Percentiles rank a stretch among this genome's conserved stretches.
phyloP scores from a whole-genome alignment of 1,284 basidiomycete species.

The Ganoderma boninense region DNA sequence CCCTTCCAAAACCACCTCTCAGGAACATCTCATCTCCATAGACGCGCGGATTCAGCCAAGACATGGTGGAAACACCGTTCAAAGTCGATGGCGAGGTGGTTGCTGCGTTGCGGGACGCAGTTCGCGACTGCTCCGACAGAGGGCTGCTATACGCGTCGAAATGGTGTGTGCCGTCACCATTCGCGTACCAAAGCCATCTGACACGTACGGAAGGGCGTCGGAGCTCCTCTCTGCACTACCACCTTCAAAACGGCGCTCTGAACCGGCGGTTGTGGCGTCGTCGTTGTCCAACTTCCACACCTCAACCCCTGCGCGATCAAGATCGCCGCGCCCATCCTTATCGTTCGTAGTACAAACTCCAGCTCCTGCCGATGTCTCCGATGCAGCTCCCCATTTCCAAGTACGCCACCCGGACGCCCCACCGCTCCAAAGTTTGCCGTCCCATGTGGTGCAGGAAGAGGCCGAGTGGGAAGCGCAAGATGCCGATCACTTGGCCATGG shows the following conservation, averaged over 20 bases:
- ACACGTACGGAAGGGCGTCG: constrained; percentile 59
- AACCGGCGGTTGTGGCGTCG: constrained; percentile 33
- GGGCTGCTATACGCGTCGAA: constrained; percentile 63
- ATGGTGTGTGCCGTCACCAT: constrained; percentile 59
- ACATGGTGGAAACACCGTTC: constrained; percentile 25
- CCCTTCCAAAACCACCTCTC: neutral
- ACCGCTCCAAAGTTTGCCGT: constrained; percentile 29
- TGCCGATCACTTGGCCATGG: constrained; percentile 73
- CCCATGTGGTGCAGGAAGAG: constrained; percentile 45
- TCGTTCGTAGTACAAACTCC: constrained; percentile 48
- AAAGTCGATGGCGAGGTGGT: constrained; percentile 45
- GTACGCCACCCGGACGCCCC: constrained; percentile 39
- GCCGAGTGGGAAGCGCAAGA: constrained; percentile 66
- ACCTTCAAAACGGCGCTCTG: constrained; percentile 46
- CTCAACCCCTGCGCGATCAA: constrained; percentile 60
- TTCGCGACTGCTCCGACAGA: constrained; percentile 54
- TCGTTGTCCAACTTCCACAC: constrained; percentile 40
- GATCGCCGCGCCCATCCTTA: constrained; percentile 49
- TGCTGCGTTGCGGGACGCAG: constrained; percentile 57
- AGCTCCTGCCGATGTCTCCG: constrained; percentile 32
- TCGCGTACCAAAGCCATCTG: constrained; percentile 10
- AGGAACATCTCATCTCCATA: neutral
- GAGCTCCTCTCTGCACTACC: constrained; percentile 75
- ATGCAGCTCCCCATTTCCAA: constrained; percentile 21
- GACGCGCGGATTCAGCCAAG: neutral